phyloP scores from a whole-genome alignment of 768 basidiomycete genomes.

The Strobilomyces echinocephalus region DNA sequence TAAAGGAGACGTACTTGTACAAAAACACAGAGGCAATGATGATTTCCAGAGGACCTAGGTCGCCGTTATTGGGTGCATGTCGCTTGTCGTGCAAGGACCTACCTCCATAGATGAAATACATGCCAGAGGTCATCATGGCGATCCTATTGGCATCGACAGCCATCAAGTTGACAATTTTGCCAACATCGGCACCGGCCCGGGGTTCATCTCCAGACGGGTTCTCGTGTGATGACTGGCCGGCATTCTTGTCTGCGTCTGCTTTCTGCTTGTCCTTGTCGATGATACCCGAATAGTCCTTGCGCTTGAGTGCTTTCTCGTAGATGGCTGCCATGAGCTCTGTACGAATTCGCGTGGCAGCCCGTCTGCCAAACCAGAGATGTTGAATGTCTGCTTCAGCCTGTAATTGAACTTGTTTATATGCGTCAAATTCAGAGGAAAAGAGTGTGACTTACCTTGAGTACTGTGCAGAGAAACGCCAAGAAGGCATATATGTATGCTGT shows the following conservation, averaged over 20 bases:
- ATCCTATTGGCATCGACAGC: constrained; percentile 69
- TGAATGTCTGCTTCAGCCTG: constrained; percentile 65
- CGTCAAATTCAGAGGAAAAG: background rate
- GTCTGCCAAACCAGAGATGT: constrained; percentile 76
- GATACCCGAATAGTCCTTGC: constrained; percentile 80
- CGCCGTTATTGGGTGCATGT: background rate
- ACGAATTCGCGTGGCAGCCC: constrained; percentile 68
- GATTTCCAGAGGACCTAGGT: constrained; percentile 69
- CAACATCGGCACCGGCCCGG: constrained; percentile 77
- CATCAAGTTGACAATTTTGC: constrained; percentile 91
- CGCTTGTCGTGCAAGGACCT: background rate
- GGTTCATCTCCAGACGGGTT: constrained; percentile 40
- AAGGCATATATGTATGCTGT: constrained; percentile 76
- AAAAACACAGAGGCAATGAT: constrained; percentile 67
- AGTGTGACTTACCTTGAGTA: constrained; percentile 20
- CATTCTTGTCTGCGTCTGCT: constrained; percentile 20
- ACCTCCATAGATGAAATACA: constrained; percentile 70
- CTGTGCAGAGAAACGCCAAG: constrained; percentile 60
- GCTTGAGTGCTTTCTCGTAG: constrained; percentile 82
- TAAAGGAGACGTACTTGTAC: constrained; percentile 51
- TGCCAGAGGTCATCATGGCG: constrained; percentile 47
- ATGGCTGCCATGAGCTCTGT: constrained; percentile 80
- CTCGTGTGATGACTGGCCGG: constrained; percentile 20
- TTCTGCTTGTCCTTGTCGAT: constrained; percentile 46
- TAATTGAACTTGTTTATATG: background rate